A percentile compares a stretch with the other conserved stretches of the same genome.
Evolutionary conservation across 345 rosid genomes (phyloP).

Genomic region (Citropsis articulata): DNA sequence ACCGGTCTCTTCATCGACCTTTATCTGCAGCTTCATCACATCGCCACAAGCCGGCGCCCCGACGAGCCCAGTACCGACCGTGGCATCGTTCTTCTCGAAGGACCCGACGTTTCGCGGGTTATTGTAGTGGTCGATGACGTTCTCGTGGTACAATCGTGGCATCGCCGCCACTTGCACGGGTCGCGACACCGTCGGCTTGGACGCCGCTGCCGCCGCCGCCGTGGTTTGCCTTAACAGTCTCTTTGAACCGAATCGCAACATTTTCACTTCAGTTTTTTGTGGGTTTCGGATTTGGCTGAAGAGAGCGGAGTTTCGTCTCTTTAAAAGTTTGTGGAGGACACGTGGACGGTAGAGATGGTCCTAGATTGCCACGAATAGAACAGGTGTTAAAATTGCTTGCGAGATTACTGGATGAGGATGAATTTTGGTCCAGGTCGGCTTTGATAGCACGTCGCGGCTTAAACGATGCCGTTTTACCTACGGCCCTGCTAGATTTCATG

Average conservation of each 20-base stretch:
- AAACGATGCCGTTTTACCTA: too few relatives aligned
- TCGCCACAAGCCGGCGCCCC: conserved; percentile 99
- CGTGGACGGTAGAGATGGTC: conserved; percentile 31
- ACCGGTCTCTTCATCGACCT: conserved; percentile 81
- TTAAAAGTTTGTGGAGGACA: conserved; percentile 12
- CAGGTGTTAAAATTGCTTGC: too few relatives aligned
- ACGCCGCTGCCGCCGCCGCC: conserved; percentile 9
- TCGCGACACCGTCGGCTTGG: conserved; percentile 20
- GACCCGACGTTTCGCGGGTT: conserved; percentile 96
- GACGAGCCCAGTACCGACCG: conserved; percentile 86
- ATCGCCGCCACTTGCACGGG: conserved; percentile 23
- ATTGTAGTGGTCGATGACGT: conserved; percentile 93
- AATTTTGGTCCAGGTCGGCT: too few relatives aligned
- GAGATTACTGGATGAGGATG: too few relatives aligned
- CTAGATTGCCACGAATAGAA: not conserved
- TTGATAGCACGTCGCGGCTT: too few relatives aligned
- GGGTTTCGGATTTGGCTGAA: too few relatives aligned
- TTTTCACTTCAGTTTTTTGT: conserved; percentile 1
- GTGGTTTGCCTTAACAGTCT: conserved; percentile 38
- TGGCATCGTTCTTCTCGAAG: conserved; percentile 85
- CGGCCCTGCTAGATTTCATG: too few relatives aligned
- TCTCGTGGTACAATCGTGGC: conserved; percentile 78
- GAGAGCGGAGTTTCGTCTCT: not conserved
- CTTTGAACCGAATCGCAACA: conserved; percentile 55
- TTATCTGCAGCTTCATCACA: conserved; percentile 98